phyloP scores from a whole-genome alignment of 352 stramenopile species.

The Phytopythium delawarense region DNA sequence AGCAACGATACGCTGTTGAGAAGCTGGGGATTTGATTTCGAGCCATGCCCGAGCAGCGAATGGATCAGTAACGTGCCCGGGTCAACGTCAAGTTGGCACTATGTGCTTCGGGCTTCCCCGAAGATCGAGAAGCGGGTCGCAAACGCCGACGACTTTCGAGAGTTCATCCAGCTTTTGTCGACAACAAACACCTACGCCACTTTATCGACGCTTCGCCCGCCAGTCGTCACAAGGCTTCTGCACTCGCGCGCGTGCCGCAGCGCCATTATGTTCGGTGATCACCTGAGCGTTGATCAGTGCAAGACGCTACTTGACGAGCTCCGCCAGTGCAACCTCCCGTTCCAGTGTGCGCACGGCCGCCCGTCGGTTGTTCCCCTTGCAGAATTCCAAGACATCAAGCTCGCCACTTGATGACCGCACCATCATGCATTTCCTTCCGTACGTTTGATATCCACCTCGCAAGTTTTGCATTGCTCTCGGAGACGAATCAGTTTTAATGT shows the following conservation, averaged over 20 bases:
- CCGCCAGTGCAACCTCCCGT: slow-evolving; percentile 76
- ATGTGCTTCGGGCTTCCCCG: slow-evolving; percentile 41
- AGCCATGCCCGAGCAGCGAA: slow-evolving; percentile 14
- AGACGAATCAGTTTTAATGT: too few relatives aligned
- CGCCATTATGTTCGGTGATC: slow-evolving; percentile 93
- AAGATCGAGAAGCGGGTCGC: slow-evolving; percentile 70
- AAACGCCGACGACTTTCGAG: slow-evolving; percentile 71
- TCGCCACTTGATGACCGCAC: neutral
- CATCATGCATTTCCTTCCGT: neutral
- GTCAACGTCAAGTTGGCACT: slow-evolving; percentile 10
- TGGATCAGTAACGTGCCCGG: neutral
- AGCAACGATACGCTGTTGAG: slow-evolving; percentile 46
- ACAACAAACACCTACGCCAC: slow-evolving; percentile 15
- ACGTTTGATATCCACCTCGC: too few relatives aligned
- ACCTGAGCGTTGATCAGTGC: slow-evolving; percentile 64
- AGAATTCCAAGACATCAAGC: slow-evolving; percentile 33
- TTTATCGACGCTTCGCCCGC: slow-evolving; percentile 40
- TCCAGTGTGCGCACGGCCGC: slow-evolving; percentile 89
- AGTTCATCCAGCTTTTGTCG: slow-evolving; percentile 75
- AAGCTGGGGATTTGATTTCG: slow-evolving; percentile 83
- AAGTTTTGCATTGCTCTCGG: too few relatives aligned
- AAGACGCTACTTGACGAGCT: slow-evolving; percentile 66
- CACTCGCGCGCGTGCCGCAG: slow-evolving; percentile 88
- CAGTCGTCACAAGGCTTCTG: slow-evolving; percentile 77
- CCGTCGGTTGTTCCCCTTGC: slow-evolving; percentile 87